Conservation (phyloP, 2,329 filamentous ascomycete genomes). For the Lanzia echinophila region DNA sequence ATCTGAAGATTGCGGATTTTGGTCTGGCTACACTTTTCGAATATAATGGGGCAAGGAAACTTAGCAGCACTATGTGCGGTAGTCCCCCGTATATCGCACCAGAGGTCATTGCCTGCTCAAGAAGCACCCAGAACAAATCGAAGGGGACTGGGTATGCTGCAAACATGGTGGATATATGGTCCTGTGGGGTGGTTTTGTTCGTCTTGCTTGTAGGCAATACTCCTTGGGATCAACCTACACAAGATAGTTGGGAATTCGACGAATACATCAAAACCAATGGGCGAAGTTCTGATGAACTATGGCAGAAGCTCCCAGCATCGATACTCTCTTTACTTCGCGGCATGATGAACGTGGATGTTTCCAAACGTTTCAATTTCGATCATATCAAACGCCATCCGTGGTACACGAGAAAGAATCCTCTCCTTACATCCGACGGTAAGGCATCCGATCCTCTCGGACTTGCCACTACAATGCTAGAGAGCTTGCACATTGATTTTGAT, state of each 20-base stretch:
- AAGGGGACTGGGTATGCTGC: slow-evolving; percentile 60
- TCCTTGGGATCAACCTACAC: slow-evolving; percentile 90
- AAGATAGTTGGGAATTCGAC: slow-evolving; percentile 80
- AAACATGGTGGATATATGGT: slow-evolving; percentile 90
- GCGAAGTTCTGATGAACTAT: slow-evolving; percentile 78
- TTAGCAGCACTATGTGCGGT: slow-evolving; percentile 84
- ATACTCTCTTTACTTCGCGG: slow-evolving; percentile 79
- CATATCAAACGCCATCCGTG: slow-evolving; percentile 88
- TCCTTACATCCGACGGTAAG: slow-evolving; percentile 66
- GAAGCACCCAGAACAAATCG: slow-evolving; percentile 41
- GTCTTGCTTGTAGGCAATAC: slow-evolving; percentile 94
- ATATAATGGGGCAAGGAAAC: slow-evolving; percentile 75
- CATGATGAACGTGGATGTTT: slow-evolving; percentile 80
- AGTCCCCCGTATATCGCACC: slow-evolving; percentile 97
- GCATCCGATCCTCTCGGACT: slow-evolving; percentile 73
- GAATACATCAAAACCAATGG: slow-evolving; percentile 78
- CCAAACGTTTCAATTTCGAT: slow-evolving; percentile 73
- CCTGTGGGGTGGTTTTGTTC: slow-evolving; percentile 95
- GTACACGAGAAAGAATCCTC: slow-evolving; percentile 79
- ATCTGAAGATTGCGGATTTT: slow-evolving; percentile 93
- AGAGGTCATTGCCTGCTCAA: slow-evolving; percentile 62
- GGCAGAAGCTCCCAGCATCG: slow-evolving; percentile 68
- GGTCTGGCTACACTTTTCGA: slow-evolving; percentile 91
- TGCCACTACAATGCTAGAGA: slow-evolving; percentile 93
- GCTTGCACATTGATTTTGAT: slow-evolving; percentile 80